These are phyloP conservation scores for Cyanidium caldarium DNA, from an alignment of 23 red algal genomes.

Conservation along the genomic window DNA sequence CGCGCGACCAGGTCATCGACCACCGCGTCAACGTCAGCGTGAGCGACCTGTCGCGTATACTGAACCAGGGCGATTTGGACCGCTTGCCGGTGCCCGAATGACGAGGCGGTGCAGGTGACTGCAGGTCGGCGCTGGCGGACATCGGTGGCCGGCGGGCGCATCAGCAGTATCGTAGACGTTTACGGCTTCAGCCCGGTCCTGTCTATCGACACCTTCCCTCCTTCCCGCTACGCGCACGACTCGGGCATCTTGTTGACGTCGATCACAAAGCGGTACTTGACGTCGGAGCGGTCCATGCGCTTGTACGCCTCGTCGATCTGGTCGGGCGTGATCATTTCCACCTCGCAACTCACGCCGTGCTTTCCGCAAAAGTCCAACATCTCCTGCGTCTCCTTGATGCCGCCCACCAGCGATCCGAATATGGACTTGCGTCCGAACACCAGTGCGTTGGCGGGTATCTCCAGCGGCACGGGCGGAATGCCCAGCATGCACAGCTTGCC, in stretches of 20 bases:
- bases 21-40: slow-evolving; percentile 31
- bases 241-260: background rate
- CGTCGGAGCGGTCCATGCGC: background rate
- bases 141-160: too few relatives aligned
- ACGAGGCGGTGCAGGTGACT: too few relatives aligned
- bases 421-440: background rate
- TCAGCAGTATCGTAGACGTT: too few relatives aligned
- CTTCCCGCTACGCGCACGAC: too few relatives aligned
- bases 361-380: slow-evolving; percentile 17
- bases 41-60: background rate
- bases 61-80: background rate
- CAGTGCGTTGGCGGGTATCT: background rate
- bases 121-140: too few relatives aligned
- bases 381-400: slow-evolving; percentile 15
- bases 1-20: slow-evolving; percentile 69
- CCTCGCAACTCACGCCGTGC: background rate
- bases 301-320: slow-evolving; percentile 3
- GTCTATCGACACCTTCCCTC: too few relatives aligned
- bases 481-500: background rate
- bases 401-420: slow-evolving; percentile 12
- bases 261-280: slow-evolving; percentile 1
- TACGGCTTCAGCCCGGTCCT: too few relatives aligned
- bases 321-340: background rate
- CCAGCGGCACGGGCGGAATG: background rate
- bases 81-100: background rate